Base-by-base conservation (phyloP, 2,329 filamentous ascomycete species). In the Aspergillus ustus region DNA sequence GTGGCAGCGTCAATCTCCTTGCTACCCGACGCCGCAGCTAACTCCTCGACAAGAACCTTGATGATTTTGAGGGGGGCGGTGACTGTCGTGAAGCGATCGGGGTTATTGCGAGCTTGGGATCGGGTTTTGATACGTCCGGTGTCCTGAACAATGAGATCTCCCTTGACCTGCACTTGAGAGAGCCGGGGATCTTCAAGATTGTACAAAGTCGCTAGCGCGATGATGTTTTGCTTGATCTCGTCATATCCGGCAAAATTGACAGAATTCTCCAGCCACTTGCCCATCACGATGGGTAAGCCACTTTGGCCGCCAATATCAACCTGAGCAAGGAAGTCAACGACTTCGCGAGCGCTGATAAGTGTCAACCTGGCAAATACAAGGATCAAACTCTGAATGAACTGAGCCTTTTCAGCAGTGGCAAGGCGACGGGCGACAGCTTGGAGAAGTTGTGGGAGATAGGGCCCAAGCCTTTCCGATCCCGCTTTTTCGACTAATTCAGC, bases 191-290 rank as follows among this genome's bases (percentile, higher is more conserved):
- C 94, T 72, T 95, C 90, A 19, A 99, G 84, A 58, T 89, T 89
- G 76, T 95, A 98, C 2, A 99, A 82, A 73, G 96, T 97, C 0
- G 93, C 93, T 2, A 99, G 85, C 6, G 95, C 95, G 69, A 97
- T 94, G 62, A 97, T 92, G 72, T 98, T 99, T 77, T 97, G 92
- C 69, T 93, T 87, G 69, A 98, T 98, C 77, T 97, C 94, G 70
- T 98, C 93, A 70, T 97, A 99, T 13, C 95, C 95, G n/a, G 93
- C 93, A 78, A 99, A 99, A 77, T 91, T 96, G 77, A 96, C 87
- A 4, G 93, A 97, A 77, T 98, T 97, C 80, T 98, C 95, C 1
- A 99, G 83, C 95, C 95, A 99, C 79, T 98, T 97, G 78, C 89
- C 85, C 67, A 98, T 81, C 3, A 99, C 95, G 25, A 97, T 89